Evolutionary conservation across 2,329 filamentous ascomycete genomes (phyloP).

Genomic region (Penicillium oxalicum): DNA sequence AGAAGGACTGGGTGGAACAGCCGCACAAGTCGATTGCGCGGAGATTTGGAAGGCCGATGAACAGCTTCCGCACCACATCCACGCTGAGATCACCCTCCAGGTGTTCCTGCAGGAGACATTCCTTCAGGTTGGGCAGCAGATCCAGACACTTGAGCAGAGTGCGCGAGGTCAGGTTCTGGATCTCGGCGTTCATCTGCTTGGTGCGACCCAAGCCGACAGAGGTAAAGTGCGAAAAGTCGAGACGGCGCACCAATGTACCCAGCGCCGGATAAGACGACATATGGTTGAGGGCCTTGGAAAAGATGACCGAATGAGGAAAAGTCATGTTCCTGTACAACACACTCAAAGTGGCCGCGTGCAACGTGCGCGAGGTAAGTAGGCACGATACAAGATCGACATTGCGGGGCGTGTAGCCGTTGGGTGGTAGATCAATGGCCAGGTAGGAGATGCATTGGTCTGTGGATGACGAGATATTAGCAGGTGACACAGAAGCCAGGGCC

Average conservation of each 20-base stretch:
- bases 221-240: conserved; percentile 84
- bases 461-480: conserved; percentile 4
- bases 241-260: conserved; percentile 67
- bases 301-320: conserved; percentile 75
- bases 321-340: conserved; percentile 75
- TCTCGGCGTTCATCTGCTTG: conserved; percentile 66
- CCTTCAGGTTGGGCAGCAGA: conserved; percentile 65
- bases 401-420: conserved; percentile 68
- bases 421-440: conserved; percentile 65
- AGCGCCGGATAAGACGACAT: conserved; percentile 61
- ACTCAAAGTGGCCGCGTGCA: conserved; percentile 66
- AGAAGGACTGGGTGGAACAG: conserved; percentile 64
- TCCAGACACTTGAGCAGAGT: conserved; percentile 67
- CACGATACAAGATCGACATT: conserved; percentile 74
- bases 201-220: conserved; percentile 70
- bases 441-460: conserved; percentile 68
- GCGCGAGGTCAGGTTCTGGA: conserved; percentile 67
- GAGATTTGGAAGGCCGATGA: conserved; percentile 59
- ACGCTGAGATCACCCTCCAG: conserved; percentile 67
- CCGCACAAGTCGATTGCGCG: conserved; percentile 71
- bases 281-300: conserved; percentile 71
- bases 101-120: conserved; percentile 76
- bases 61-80: conserved; percentile 64
- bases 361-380: conserved; percentile 65
- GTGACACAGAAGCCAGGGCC: background rate